Evolutionary conservation across 495 filamentous ascomycete species (phyloP).

Genomic region (Penicillium silybi): DNA sequence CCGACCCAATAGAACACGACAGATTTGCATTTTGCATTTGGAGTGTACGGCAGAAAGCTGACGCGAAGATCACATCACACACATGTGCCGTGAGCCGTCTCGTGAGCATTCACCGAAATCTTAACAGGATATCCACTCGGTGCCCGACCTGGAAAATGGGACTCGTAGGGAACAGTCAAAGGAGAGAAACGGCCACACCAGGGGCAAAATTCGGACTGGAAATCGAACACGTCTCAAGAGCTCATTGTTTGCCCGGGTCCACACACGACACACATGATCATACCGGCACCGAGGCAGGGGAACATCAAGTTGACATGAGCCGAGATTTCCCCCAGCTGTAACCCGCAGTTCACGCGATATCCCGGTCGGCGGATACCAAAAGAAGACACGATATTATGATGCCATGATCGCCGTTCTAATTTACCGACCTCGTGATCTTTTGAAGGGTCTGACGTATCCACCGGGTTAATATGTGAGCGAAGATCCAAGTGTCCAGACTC

Average conservation of each 20-base stretch:
- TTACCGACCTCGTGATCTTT: constrained; percentile 5
- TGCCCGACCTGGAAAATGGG: background rate
- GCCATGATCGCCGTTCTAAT: constrained; percentile 10
- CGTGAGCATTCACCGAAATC: background rate
- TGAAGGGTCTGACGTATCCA: constrained; percentile 13
- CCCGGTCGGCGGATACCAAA: background rate
- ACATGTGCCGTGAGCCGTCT: background rate
- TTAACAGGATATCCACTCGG: background rate
- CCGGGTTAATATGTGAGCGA: background rate
- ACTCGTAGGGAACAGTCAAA: background rate
- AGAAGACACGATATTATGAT: constrained; percentile 1
- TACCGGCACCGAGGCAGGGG: background rate
- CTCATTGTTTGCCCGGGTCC: background rate
- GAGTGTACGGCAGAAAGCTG: background rate
- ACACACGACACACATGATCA: constrained; percentile 3
- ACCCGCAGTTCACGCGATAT: background rate
- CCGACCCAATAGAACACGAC: background rate
- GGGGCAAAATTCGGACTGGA: background rate
- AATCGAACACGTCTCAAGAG: constrained; percentile 2
- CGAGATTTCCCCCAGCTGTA: background rate
- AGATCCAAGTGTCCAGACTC: constrained; percentile 10
- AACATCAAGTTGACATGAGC: background rate
- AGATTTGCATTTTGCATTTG: background rate
- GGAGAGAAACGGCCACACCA: background rate
- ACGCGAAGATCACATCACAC: background rate